A percentile compares a stretch with the other conserved stretches of the same genome.
phyloP scores from a whole-genome alignment of 345 rosid genomes.

The Leavenworthia alabamica region DNA sequence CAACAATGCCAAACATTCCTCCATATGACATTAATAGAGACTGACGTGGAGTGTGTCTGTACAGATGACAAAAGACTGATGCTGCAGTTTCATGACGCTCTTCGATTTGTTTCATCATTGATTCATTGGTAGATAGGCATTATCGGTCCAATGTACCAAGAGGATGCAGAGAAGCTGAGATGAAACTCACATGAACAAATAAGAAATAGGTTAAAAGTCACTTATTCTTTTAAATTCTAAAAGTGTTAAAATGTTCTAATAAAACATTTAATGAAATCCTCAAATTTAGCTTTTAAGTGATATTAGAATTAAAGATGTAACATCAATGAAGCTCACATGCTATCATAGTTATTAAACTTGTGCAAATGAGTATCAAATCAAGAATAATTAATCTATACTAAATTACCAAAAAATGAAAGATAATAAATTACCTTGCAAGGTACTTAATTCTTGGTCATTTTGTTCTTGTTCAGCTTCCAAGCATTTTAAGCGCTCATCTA shows the following conservation, averaged over 20 bases:
- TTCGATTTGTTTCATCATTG: constrained; percentile 36
- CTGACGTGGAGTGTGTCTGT: background rate
- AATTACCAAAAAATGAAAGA: too few species aligned
- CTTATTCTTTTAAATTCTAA: too few species aligned
- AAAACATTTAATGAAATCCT: too few species aligned
- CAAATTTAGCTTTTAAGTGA: background rate
- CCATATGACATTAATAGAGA: constrained; percentile 15
- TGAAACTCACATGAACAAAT: background rate
- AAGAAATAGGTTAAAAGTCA: too few species aligned
- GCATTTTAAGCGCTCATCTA: constrained; percentile 13
- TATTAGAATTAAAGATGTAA: background rate
- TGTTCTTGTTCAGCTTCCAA: constrained; percentile 23
- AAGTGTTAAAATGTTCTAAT: too few species aligned
- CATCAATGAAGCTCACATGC: background rate
- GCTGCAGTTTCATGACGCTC: constrained; percentile 42
- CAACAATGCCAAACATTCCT: constrained; percentile 47
- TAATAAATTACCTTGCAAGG: constrained; percentile 52
- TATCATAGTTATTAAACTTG: background rate
- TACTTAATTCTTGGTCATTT: constrained; percentile 21
- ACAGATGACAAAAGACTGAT: constrained; percentile 33
- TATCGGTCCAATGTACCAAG: constrained; percentile 9
- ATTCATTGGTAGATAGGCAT: constrained; percentile 36
- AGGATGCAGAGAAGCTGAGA: constrained; percentile 38
- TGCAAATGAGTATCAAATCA: too few species aligned
- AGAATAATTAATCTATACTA: too few species aligned